Percentiles rank a stretch among this genome's conserved stretches.
phyloP scores from a whole-genome alignment of 495 filamentous ascomycete species.

The Xylaria palmicola region DNA sequence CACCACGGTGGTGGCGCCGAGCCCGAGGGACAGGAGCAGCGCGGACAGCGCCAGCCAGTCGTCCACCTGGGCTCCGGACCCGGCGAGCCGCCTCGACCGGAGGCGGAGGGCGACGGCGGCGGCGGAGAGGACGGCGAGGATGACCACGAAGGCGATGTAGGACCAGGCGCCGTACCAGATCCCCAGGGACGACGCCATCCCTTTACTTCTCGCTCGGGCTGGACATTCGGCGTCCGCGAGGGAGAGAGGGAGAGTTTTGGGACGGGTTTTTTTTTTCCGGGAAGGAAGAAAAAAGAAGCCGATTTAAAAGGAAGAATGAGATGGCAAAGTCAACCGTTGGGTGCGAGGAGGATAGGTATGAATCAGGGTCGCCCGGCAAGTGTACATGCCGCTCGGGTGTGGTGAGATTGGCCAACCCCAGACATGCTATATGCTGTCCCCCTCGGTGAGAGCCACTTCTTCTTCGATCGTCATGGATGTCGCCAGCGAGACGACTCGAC shows the following conservation, averaged over 20 bases:
- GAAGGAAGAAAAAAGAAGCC: background rate
- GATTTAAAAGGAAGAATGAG: background rate
- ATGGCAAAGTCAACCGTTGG: background rate
- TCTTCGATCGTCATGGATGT: background rate
- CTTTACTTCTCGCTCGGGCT: background rate
- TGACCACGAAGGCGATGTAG: slow-evolving; percentile 1
- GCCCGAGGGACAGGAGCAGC: slow-evolving; percentile 5
- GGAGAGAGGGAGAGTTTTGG: too few species aligned
- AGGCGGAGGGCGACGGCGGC: slow-evolving; percentile 11
- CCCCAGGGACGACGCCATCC: slow-evolving; percentile 16
- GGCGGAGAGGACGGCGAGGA: slow-evolving; percentile 8
- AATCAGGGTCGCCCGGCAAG: background rate
- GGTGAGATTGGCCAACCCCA: slow-evolving; percentile 9
- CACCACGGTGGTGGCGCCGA: background rate
- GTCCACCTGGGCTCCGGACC: background rate
- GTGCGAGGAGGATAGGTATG: background rate
- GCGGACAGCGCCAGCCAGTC: slow-evolving; percentile 10
- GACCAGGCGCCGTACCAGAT: slow-evolving; percentile 10
- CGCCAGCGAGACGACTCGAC: too few species aligned
- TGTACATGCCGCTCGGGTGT: background rate
- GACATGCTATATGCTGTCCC: background rate
- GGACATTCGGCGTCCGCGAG: too few species aligned
- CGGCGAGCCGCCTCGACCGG: slow-evolving; percentile 7
- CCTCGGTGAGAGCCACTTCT: background rate
- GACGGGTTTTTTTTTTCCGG: background rate